These are phyloP conservation scores for Platanthera zijinensis DNA, from an alignment of 106 monocot genomes.

Conservation along the genomic window DNA sequence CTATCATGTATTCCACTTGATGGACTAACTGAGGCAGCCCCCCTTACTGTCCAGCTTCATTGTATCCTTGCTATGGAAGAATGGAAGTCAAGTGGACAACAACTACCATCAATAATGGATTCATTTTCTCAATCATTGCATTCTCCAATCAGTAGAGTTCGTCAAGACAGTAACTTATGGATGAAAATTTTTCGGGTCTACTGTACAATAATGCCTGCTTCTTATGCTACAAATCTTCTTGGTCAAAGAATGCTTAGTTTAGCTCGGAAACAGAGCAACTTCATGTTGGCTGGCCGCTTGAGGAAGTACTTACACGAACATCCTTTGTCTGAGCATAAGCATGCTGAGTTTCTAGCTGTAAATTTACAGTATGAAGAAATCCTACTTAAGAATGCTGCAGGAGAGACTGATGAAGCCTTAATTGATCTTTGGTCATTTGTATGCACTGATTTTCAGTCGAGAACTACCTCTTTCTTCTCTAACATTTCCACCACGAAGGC, in stretches of 20 bases:
- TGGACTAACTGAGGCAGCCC: conserved; percentile 56
- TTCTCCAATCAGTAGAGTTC: conserved; percentile 47
- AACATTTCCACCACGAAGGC: conserved; percentile 42
- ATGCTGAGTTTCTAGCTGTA: conserved; percentile 34
- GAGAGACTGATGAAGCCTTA: conserved; percentile 69
- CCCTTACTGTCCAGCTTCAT: conserved; percentile 65
- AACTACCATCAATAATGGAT: conserved; percentile 21
- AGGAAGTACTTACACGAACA: conserved; percentile 50
- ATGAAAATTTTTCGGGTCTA: conserved; percentile 76
- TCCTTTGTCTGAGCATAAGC: conserved; percentile 19
- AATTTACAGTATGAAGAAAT: conserved; percentile 65
- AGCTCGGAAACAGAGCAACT: conserved; percentile 89
- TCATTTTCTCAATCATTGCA: conserved; percentile 45
- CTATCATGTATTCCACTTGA: conserved; percentile 73
- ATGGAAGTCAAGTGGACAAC: conserved; percentile 14
- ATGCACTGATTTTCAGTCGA: conserved; percentile 30
- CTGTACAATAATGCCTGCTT: conserved; percentile 49
- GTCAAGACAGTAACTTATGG: conserved; percentile 89
- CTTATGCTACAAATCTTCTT: conserved; percentile 47
- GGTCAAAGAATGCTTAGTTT: conserved; percentile 59
- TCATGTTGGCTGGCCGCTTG: conserved; percentile 70
- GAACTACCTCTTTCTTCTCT: conserved; percentile 17
- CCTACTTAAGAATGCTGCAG: conserved; percentile 62
- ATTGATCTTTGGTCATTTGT: conserved; percentile 63
- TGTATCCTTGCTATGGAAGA: conserved; percentile 79